Percentiles rank a stretch among this genome's conserved stretches.
Conservation (phyloP, 208 protist species). For the Angomonas ambiguus region DNA sequence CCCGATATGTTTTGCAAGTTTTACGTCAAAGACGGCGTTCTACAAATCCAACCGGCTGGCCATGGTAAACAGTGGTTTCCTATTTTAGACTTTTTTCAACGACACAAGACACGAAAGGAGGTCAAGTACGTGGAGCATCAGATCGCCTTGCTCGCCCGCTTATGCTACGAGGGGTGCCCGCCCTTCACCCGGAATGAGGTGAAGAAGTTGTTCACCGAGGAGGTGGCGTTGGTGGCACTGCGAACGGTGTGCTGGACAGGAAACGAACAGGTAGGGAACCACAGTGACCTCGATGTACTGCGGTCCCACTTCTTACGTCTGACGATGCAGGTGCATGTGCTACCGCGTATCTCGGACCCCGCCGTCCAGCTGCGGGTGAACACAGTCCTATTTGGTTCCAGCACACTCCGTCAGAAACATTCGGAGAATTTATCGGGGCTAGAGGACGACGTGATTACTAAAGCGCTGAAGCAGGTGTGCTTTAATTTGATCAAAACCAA, state of each 20-base stretch:
- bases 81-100: slow-evolving; percentile 35
- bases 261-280: slow-evolving; percentile 28
- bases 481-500: slow-evolving; percentile 59
- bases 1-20: slow-evolving; percentile 37
- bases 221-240: slow-evolving; percentile 39
- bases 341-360: slow-evolving; percentile 33
- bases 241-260: slow-evolving; percentile 38
- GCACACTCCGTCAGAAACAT: slow-evolving; percentile 32
- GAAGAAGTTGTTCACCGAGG: slow-evolving; percentile 27
- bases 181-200: slow-evolving; percentile 39
- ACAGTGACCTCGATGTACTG: slow-evolving; percentile 32
- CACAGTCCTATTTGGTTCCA: slow-evolving; percentile 69
- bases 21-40: slow-evolving; percentile 14
- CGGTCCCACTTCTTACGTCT: slow-evolving; percentile 56
- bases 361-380: slow-evolving; percentile 50
- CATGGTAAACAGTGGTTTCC: slow-evolving; percentile 7
- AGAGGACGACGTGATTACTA: slow-evolving; percentile 45
- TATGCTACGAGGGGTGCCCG: slow-evolving; percentile 71
- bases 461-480: slow-evolving; percentile 35
- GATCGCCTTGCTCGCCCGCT: slow-evolving; percentile 43
- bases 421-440: slow-evolving; percentile 29
- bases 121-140: slow-evolving; percentile 39
- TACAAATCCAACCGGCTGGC: slow-evolving; percentile 12
- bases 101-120: slow-evolving; percentile 16
- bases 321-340: slow-evolving; percentile 50